Base-by-base conservation (phyloP, 2,329 filamentous ascomycete genomes). In the Ceratocystis alfenasii region DNA sequence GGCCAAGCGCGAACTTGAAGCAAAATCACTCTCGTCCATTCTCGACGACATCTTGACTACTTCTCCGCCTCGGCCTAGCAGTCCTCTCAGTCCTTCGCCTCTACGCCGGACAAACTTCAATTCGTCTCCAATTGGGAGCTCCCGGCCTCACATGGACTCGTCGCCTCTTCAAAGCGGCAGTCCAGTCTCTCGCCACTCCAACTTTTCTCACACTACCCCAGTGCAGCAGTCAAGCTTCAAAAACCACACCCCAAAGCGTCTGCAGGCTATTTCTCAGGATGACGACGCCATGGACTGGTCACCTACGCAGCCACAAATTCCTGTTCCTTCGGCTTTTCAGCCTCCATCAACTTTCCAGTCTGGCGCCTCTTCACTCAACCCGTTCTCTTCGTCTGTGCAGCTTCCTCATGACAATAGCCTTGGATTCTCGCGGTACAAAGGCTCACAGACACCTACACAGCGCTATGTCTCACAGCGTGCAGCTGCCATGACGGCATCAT, bases 201-300 rank as follows among this genome's bases (percentile, higher is more conserved):
- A 63, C 33, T 66, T 66, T 46, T 53, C 28, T 5, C 22, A 36
- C 22, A 36, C 33, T 45, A 63, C 46, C 17, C 20, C 44, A 8
- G n/a, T 65, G 10, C 63, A 48, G 55, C 44, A 48, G 55, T 57
- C 63, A 1, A 65, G 53, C 36, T 59, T 59, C 55, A 65, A 65
- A 25, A 65, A 60, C 22, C 48, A 59, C 33, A 65, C 66, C 1
- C 66, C 66, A 17, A 50, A 46, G 8, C 66, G 66, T 12, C 46
- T 67, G 12, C 66, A 67, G 50, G 63, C 63, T 3, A 65, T 76
- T 74, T 8, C 66, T 4, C 66, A 63, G 50, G 80, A 85, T 64
- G 79, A 79, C 64, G 80, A 85, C 64, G 78, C 79, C 64, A 89
- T 89, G 87, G 87, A 89, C 71, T 87, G 86, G 82, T 80, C 83